These are phyloP conservation scores for Pseudocercospora pini-densiflorae DNA, from an alignment of 2,329 filamentous ascomycete genomes.

Conservation along the genomic window DNA sequence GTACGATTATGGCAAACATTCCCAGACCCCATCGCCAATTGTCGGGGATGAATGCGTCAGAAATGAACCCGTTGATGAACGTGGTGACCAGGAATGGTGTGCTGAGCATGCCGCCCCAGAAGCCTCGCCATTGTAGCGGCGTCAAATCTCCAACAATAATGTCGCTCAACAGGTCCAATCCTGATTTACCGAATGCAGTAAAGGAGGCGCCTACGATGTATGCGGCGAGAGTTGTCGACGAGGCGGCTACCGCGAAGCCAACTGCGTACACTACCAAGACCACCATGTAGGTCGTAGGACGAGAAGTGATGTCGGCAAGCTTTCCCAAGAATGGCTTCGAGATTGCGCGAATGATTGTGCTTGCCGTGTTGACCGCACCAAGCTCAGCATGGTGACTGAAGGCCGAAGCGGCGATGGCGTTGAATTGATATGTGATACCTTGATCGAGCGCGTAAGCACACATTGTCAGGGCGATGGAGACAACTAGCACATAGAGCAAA, in stretches of 20 bases:
- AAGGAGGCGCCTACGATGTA: slow-evolving; percentile 37
- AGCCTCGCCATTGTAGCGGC: slow-evolving; percentile 38
- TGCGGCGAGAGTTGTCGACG: slow-evolving; percentile 22
- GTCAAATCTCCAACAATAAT: slow-evolving; percentile 40
- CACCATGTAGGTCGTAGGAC: slow-evolving; percentile 43
- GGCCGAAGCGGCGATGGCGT: slow-evolving; percentile 15
- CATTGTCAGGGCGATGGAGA: slow-evolving; percentile 37
- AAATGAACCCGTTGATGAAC: slow-evolving; percentile 50
- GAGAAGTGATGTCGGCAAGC: slow-evolving; percentile 31
- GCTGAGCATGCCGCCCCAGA: slow-evolving; percentile 31
- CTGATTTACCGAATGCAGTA: slow-evolving; percentile 37
- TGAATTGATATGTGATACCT: slow-evolving; percentile 21
- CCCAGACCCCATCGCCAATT: slow-evolving; percentile 38
- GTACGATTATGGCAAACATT: slow-evolving; percentile 38
- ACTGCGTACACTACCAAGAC: slow-evolving; percentile 42
- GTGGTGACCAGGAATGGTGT: slow-evolving; percentile 47
- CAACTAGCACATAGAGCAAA: slow-evolving; percentile 30
- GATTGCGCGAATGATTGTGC: slow-evolving; percentile 17
- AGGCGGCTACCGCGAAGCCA: slow-evolving; percentile 17
- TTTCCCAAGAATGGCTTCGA: slow-evolving; percentile 22
- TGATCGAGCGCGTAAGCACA: slow-evolving; percentile 34
- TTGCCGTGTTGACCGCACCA: slow-evolving; percentile 18
- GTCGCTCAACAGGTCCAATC: slow-evolving; percentile 36
- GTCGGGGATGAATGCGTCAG: slow-evolving; percentile 44
- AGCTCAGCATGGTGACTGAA: slow-evolving; percentile 7